A percentile compares a stretch with the other conserved stretches of the same genome.
Conservation (phyloP, 2,329 filamentous ascomycete genomes). For the Colletotrichum sp. region DNA sequence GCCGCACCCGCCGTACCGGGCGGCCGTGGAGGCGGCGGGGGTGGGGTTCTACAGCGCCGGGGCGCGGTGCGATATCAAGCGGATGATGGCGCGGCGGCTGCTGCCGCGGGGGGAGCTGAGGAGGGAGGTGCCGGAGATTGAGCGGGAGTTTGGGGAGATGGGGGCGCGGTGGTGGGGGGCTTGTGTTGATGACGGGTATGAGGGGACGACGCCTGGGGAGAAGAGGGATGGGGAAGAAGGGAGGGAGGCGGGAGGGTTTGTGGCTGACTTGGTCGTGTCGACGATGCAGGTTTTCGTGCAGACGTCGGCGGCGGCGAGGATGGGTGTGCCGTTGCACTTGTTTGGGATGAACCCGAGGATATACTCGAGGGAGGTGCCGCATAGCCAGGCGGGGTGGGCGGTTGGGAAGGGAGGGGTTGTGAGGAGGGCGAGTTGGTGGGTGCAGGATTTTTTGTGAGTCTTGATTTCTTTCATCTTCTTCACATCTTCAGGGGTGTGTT, state of each 20-base stretch:
- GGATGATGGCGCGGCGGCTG: constrained; percentile 21
- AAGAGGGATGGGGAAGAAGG: not conserved
- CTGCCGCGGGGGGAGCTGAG: constrained; percentile 17
- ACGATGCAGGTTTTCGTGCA: constrained; percentile 30
- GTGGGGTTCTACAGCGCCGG: constrained; percentile 49
- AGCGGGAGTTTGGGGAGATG: constrained; percentile 22
- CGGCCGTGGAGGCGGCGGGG: constrained; percentile 39
- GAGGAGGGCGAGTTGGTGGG: constrained; percentile 6
- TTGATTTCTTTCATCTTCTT: not conserved
- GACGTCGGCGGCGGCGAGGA: constrained; percentile 49
- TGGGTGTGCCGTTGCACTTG: constrained; percentile 66
- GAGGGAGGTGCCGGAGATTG: constrained; percentile 14
- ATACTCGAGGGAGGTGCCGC: constrained; percentile 9
- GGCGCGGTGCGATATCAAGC: constrained; percentile 33
- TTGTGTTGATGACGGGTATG: constrained; percentile 16
- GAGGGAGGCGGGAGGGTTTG: constrained; percentile 13
- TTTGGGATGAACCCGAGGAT: constrained; percentile 64
- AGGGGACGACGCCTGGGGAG: not conserved
- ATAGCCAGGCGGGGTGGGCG: constrained; percentile 12
- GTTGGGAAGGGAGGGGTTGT: not conserved
- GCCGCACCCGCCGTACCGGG: constrained; percentile 43
- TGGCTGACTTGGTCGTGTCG: constrained; percentile 30
- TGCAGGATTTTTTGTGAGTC: constrained; percentile 12
- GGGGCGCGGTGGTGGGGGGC: constrained; percentile 24
- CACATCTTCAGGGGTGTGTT: not conserved